phyloP scores from a whole-genome alignment of 2,329 filamentous ascomycete species.

The Talaromyces sp. region DNA sequence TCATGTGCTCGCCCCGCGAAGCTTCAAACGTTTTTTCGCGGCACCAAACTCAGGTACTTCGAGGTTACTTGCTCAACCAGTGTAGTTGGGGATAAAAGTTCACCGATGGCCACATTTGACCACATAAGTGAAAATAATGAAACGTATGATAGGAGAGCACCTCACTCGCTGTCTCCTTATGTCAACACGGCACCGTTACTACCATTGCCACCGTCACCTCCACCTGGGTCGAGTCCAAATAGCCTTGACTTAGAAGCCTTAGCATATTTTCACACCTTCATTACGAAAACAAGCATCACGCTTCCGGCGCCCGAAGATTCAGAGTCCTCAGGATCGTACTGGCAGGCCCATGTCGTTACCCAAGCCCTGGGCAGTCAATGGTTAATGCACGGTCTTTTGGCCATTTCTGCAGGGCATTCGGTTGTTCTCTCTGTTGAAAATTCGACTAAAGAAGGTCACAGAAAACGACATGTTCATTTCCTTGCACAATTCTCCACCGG shows the following conservation, averaged over 20 bases:
- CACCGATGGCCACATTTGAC: neutral
- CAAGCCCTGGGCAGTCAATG: neutral
- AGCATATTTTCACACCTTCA: slow-evolving; percentile 6
- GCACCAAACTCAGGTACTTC: slow-evolving; percentile 9
- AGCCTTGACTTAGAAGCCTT: neutral
- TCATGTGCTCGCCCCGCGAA: neutral
- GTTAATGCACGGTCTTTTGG: slow-evolving; percentile 4
- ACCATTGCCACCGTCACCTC: neutral
- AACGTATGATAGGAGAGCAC: neutral
- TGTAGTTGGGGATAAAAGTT: neutral
- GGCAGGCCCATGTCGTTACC: slow-evolving; percentile 1
- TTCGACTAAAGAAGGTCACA: neutral
- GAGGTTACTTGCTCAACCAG: neutral
- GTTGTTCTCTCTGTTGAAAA: neutral
- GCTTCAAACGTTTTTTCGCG: slow-evolving; percentile 9
- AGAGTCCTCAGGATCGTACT: neutral
- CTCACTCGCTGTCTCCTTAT: neutral
- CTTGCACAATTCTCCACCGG: neutral
- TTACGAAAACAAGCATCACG: slow-evolving; percentile 1
- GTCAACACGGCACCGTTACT: neutral
- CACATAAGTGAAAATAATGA: neutral
- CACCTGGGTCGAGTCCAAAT: neutral
- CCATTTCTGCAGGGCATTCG: slow-evolving; percentile 5
- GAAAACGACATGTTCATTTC: neutral
- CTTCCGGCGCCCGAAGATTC: neutral